Percentiles rank a stretch among this genome's conserved stretches.
Evolutionary conservation across 2,329 filamentous ascomycete genomes (phyloP).

Genomic region (Chaetomium olivaceum): DNA sequence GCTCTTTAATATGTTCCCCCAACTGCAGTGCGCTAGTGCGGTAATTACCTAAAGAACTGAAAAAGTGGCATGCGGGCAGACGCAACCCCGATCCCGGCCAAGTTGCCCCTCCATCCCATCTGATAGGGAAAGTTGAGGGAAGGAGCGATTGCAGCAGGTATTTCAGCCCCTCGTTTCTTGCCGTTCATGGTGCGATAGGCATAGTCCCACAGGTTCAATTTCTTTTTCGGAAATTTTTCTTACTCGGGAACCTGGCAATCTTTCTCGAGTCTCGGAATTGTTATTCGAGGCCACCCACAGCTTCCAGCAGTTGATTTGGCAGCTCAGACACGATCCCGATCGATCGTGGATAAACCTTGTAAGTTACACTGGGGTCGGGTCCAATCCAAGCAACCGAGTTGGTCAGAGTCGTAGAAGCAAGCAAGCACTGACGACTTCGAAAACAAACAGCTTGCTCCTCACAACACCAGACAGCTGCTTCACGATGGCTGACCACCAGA

Average conservation of each 20-base stretch:
- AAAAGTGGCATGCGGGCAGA: constrained; percentile 12
- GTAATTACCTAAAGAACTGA: constrained; percentile 18
- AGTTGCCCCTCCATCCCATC: constrained; percentile 13
- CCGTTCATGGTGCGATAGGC: constrained; percentile 7
- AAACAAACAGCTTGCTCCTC: constrained; percentile 12
- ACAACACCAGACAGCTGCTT: constrained; percentile 22
- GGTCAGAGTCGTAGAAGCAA: not conserved
- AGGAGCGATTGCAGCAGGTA: constrained; percentile 13
- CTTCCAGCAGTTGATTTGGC: not conserved
- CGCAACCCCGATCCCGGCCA: constrained; percentile 22
- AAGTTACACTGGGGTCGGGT: not conserved
- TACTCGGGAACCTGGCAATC: not conserved
- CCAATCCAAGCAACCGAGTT: constrained; percentile 2
- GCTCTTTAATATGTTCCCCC: constrained; percentile 4
- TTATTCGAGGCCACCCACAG: not conserved
- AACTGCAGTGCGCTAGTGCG: constrained; percentile 10
- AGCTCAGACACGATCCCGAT: not conserved
- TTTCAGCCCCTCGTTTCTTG: constrained; percentile 22
- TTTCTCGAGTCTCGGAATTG: not conserved
- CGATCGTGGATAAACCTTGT: constrained; percentile 11
- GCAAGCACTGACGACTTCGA: constrained; percentile 12
- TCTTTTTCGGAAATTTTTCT: not conserved
- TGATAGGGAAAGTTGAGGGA: constrained; percentile 11
- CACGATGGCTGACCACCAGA: constrained; percentile 47
- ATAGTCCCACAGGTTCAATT: not conserved